A percentile compares a stretch with the other conserved stretches of the same genome.
Evolutionary conservation across 805 yeast genomes (phyloP).

Genomic region (Candida tibetensis): DNA sequence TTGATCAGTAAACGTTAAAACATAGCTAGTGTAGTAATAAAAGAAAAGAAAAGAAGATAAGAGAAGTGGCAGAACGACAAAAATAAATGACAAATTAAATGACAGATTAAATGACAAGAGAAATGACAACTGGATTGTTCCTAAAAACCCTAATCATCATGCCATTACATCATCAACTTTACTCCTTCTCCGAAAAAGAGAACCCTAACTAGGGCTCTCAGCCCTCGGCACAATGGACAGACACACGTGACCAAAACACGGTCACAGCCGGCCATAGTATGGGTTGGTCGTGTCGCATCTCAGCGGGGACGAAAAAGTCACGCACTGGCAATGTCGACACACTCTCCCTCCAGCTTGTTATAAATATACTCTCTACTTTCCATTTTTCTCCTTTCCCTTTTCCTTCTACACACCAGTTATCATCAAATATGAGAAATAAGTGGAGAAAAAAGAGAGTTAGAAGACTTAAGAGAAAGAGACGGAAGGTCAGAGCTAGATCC

Average conservation of each 20-base stretch:
- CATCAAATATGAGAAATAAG: slow-evolving; percentile 81
- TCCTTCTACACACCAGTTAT: slow-evolving; percentile 23
- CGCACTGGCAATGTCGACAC: slow-evolving; percentile 1
- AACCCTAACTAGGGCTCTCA: slow-evolving; percentile 1
- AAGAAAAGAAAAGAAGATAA: too few relatives aligned
- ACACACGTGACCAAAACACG: too few relatives aligned
- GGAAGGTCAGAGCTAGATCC: slow-evolving; percentile 99
- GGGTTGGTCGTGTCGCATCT: background rate
- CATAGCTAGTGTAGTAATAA: too few relatives aligned
- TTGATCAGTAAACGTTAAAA: too few relatives aligned
- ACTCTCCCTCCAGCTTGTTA: slow-evolving; percentile 6
- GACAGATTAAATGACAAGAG: too few relatives aligned
- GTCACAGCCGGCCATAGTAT: too few relatives aligned
- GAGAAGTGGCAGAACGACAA: too few relatives aligned
- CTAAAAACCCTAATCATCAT: too few relatives aligned
- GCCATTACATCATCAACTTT: too few relatives aligned
- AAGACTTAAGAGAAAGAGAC: slow-evolving; percentile 99
- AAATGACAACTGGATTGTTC: too few relatives aligned
- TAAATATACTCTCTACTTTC: slow-evolving; percentile 6
- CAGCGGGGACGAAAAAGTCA: slow-evolving; percentile 1
- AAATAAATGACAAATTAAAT: too few relatives aligned
- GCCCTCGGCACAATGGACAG: background rate
- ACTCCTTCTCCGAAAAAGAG: too few relatives aligned
- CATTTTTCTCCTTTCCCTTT: slow-evolving; percentile 13
- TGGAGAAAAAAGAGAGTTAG: slow-evolving; percentile 99